A percentile compares a stretch with the other conserved stretches of the same genome.
These are phyloP conservation scores for Fusarium sp. DNA, from an alignment of 2,329 filamentous ascomycete species.

Conservation along the genomic window DNA sequence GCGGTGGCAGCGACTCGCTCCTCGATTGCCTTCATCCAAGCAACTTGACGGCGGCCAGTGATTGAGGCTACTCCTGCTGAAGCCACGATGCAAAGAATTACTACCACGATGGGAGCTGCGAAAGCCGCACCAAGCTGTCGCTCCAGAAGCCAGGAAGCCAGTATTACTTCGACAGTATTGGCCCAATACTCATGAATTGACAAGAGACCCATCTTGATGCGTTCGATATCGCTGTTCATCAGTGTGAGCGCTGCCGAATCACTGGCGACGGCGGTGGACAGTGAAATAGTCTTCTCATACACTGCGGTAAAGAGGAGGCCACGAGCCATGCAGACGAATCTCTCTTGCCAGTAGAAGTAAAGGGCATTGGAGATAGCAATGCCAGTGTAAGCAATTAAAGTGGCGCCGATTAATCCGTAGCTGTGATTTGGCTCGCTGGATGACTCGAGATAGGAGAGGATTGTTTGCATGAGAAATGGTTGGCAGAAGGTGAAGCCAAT, in stretches of 20 bases:
- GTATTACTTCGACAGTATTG: conserved; percentile 50
- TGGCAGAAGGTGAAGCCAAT: conserved; percentile 57
- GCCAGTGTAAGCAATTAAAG: conserved; percentile 51
- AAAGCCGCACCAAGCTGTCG: conserved; percentile 53
- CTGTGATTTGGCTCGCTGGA: conserved; percentile 44
- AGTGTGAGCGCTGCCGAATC: conserved; percentile 55
- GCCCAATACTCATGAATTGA: conserved; percentile 56
- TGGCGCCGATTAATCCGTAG: conserved; percentile 55
- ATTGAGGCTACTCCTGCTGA: conserved; percentile 31
- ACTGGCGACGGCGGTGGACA: conserved; percentile 31
- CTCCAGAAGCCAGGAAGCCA: conserved; percentile 54
- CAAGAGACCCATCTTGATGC: conserved; percentile 51
- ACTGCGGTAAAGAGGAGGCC: conserved; percentile 51
- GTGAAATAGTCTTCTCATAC: conserved; percentile 52
- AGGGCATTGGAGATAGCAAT: conserved; percentile 54
- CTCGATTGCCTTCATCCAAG: conserved; percentile 53
- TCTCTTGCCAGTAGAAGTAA: conserved; percentile 52
- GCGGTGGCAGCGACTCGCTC: conserved; percentile 47
- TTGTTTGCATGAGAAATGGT: conserved; percentile 56
- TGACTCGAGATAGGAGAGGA: conserved; percentile 52
- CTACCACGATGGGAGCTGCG: conserved; percentile 51
- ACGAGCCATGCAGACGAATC: conserved; percentile 50
- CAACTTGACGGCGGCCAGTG: conserved; percentile 45
- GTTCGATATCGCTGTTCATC: conserved; percentile 58
- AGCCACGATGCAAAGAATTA: conserved; percentile 43